These are phyloP conservation scores for Claviceps cyperi DNA, from an alignment of 2,329 filamentous ascomycete species.

Conservation along the genomic window DNA sequence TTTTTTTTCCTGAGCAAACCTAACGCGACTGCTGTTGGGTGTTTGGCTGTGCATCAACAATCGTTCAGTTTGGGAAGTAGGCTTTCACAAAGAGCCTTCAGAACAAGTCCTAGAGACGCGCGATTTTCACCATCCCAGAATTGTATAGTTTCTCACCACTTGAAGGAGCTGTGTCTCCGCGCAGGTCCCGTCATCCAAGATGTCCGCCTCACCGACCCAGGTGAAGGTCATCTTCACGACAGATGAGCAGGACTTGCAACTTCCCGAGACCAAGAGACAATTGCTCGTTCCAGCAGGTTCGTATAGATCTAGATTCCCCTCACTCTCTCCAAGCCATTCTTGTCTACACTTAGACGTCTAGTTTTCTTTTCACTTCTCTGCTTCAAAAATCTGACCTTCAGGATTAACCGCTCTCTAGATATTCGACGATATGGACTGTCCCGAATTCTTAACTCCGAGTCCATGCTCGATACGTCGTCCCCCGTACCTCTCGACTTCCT, in stretches of 20 bases:
- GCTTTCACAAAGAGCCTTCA: neutral
- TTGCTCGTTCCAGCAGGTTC: conserved; percentile 47
- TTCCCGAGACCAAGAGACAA: conserved; percentile 47
- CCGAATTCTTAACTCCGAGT: conserved; percentile 56
- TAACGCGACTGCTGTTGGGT: neutral
- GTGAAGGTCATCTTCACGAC: conserved; percentile 57
- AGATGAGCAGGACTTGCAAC: conserved; percentile 43
- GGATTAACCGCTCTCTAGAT: conserved; percentile 25
- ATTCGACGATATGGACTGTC: conserved; percentile 58
- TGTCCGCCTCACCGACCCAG: conserved; percentile 33
- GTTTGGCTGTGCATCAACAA: neutral
- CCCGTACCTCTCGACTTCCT: conserved; percentile 86
- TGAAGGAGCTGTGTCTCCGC: neutral
- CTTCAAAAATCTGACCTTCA: no score
- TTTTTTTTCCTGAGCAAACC: conserved; percentile 10
- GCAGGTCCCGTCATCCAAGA: conserved; percentile 7
- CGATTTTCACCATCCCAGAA: neutral
- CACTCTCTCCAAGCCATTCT: neutral
- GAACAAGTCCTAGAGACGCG: neutral
- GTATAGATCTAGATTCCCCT: conserved; percentile 1
- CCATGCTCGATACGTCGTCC: conserved; percentile 48
- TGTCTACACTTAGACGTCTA: neutral
- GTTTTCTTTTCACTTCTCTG: neutral
- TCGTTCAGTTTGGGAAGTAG: neutral
- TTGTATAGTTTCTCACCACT: neutral